Base-by-base conservation (phyloP, 1,139 yeast genomes). In the Diutina neorugosa region DNA sequence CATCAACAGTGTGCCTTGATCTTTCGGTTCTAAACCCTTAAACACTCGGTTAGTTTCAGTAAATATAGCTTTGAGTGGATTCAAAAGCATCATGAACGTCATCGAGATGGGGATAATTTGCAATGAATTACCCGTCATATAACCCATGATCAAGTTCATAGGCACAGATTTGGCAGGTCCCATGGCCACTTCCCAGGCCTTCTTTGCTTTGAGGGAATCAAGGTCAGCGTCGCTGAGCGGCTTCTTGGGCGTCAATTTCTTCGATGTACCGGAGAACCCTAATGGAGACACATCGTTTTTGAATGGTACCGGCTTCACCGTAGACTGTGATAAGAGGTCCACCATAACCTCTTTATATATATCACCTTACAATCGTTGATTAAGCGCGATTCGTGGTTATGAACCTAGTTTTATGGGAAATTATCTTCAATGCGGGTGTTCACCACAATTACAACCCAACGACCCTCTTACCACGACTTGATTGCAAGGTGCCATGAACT, bases 81-180 rank as follows among this genome's bases (percentile, higher is more conserved):
- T 84, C 60, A 84, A 78, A 59, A 93, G 80, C 62, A 93, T 73
- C 89, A 86, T 88, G 46, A 87, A 68, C 0, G 96, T 86, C 88
- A 90, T 91, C 69, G 90, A 85, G 54, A 93, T 85, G 4, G 97
- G 94, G 56, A 93, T 90, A 58, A 93, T 77, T 62, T 93, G 98
- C 31, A 93, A 70, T 6, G 96, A 82, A 62, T 86, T 86, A 37
- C 98, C 98, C 1, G 96, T 82, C 90, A 93, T 88, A 67, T 89
- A 93, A 56, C 91, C 82, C 96, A 93, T 89, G 54, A 89, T 71
- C 55, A 86, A 65, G 61, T 89, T 93, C 95, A 90, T 86, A 4
- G 97, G 96, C 31, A 93, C 71, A 23, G 83, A 77, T 64, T 91
- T 93, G 2, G 91, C 89, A 0, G 98, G 97, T 0, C 82, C 82